Evolutionary conservation across 2,329 filamentous ascomycete species (phyloP).

Genomic region (Xylariaceae sp.): DNA sequence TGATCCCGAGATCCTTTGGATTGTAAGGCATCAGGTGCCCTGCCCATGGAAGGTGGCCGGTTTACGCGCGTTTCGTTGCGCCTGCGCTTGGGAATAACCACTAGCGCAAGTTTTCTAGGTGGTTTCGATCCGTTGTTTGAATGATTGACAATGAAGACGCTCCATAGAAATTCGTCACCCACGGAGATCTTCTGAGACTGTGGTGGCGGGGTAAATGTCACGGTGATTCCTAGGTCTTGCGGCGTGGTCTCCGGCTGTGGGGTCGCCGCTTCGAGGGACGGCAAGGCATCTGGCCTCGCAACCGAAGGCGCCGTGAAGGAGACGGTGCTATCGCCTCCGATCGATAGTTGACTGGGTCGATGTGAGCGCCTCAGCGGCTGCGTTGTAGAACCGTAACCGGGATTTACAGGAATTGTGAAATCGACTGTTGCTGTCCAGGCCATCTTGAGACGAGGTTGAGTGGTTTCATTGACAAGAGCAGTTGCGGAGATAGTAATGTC

Average conservation of each 20-base stretch:
- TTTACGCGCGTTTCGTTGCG: slow-evolving; percentile 52
- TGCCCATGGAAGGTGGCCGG: slow-evolving; percentile 52
- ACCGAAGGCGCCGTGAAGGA: slow-evolving; percentile 56
- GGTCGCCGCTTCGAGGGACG: slow-evolving; percentile 53
- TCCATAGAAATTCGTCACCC: slow-evolving; percentile 68
- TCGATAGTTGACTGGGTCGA: slow-evolving; percentile 61
- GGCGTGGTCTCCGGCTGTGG: slow-evolving; percentile 43
- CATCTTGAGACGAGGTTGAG: slow-evolving; percentile 58
- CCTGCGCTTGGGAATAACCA: slow-evolving; percentile 63
- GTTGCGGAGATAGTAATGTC: slow-evolving; percentile 59
- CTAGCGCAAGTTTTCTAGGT: slow-evolving; percentile 65
- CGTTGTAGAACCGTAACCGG: slow-evolving; percentile 54
- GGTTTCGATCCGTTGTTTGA: slow-evolving; percentile 39
- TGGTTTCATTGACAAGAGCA: slow-evolving; percentile 50
- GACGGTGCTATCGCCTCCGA: slow-evolving; percentile 50
- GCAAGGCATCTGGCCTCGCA: slow-evolving; percentile 57
- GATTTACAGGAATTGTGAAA: slow-evolving; percentile 63
- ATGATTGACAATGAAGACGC: slow-evolving; percentile 72
- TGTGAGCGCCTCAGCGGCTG: slow-evolving; percentile 59
- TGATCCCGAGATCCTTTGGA: slow-evolving; percentile 22
- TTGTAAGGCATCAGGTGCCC: slow-evolving; percentile 23
- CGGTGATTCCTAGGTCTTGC: slow-evolving; percentile 65
- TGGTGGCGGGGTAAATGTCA: slow-evolving; percentile 65
- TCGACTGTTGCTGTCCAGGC: slow-evolving; percentile 66
- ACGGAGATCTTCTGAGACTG: slow-evolving; percentile 48